These are phyloP conservation scores for Phytophthora hibernalis DNA, from an alignment of 352 stramenopile species.

Conservation along the genomic window DNA sequence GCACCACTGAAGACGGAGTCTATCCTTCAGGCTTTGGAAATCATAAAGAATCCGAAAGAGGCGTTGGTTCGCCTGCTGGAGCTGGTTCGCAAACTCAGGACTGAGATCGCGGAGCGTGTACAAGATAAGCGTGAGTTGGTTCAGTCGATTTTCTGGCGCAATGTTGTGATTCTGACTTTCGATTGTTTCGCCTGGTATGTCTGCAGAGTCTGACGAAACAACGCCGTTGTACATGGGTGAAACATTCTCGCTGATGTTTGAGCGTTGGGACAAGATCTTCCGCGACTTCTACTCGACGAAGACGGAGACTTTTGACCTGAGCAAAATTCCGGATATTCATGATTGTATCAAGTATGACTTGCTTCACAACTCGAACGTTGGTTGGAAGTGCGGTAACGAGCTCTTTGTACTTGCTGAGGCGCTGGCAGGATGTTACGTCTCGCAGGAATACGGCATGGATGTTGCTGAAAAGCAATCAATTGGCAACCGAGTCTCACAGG, in stretches of 20 bases:
- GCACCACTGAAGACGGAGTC: constrained; percentile 80
- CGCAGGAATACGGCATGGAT: constrained; percentile 96
- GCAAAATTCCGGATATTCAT: constrained; percentile 97
- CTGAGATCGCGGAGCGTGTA: constrained; percentile 77
- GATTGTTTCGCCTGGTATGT: background rate
- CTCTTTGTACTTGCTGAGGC: constrained; percentile 95
- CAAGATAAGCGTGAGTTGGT: constrained; percentile 67
- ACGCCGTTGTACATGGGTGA: constrained; percentile 95
- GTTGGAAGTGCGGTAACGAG: constrained; percentile 89
- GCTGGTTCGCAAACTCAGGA: constrained; percentile 76
- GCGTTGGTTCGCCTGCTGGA: constrained; percentile 74
- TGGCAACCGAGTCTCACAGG: constrained; percentile 95
- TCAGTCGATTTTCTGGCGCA: background rate
- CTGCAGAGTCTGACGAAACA: constrained; percentile 80
- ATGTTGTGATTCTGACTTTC: constrained; percentile 11
- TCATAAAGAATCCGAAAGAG: constrained; percentile 87
- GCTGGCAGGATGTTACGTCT: constrained; percentile 97
- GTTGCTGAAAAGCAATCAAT: constrained; percentile 95
- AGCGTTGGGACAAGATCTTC: constrained; percentile 95
- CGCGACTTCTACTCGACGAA: constrained; percentile 95
- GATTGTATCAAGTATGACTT: constrained; percentile 99
- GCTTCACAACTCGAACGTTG: constrained; percentile 96
- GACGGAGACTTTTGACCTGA: constrained; percentile 92
- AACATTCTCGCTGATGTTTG: constrained; percentile 94
- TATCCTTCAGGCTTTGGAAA: constrained; percentile 77